A percentile compares a stretch with the other conserved stretches of the same genome.
Evolutionary conservation across 1,284 basidiomycete species (phyloP).

Genomic region (Athelia sp.): DNA sequence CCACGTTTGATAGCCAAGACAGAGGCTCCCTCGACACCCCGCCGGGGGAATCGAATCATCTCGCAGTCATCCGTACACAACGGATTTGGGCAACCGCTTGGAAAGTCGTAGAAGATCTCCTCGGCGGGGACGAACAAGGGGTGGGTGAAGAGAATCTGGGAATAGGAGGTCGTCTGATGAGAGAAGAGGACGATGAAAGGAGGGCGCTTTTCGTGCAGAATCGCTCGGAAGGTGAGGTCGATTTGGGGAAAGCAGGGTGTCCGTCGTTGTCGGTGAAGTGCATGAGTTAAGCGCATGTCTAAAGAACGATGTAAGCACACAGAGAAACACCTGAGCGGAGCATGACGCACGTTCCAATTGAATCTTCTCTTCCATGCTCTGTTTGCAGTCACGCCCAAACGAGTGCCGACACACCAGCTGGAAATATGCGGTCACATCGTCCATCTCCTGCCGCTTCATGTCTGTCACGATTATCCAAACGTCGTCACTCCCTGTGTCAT

Average conservation of each 20-base stretch:
- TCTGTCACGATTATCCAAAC: constrained; percentile 73
- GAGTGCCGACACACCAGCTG: constrained; percentile 62
- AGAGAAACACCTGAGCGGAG: constrained; percentile 1
- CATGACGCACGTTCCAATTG: constrained; percentile 55
- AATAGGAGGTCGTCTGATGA: constrained; percentile 71
- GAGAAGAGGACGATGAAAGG: constrained; percentile 73
- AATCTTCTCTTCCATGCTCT: constrained; percentile 58
- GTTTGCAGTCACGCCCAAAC: constrained; percentile 56
- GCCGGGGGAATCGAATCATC: constrained; percentile 69
- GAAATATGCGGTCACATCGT: constrained; percentile 70
- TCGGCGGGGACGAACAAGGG: constrained; percentile 62
- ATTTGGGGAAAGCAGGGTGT: constrained; percentile 75
- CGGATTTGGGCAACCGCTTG: constrained; percentile 69
- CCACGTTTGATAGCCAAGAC: constrained; percentile 57
- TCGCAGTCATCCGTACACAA: constrained; percentile 75
- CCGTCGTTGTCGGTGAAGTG: constrained; percentile 56
- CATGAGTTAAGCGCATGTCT: constrained; percentile 67
- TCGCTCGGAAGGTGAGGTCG: constrained; percentile 66
- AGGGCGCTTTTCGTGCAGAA: constrained; percentile 65
- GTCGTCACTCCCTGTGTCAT: constrained; percentile 70
- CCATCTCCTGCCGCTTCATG: constrained; percentile 71
- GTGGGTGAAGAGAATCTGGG: constrained; percentile 73
- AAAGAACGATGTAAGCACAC: constrained; percentile 1
- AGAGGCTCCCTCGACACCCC: constrained; percentile 52
- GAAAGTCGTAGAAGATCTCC: constrained; percentile 69